Evolutionary conservation across 192 early-diverging fungal genomes (phyloP).

Genomic region (Coemansia sp.): DNA sequence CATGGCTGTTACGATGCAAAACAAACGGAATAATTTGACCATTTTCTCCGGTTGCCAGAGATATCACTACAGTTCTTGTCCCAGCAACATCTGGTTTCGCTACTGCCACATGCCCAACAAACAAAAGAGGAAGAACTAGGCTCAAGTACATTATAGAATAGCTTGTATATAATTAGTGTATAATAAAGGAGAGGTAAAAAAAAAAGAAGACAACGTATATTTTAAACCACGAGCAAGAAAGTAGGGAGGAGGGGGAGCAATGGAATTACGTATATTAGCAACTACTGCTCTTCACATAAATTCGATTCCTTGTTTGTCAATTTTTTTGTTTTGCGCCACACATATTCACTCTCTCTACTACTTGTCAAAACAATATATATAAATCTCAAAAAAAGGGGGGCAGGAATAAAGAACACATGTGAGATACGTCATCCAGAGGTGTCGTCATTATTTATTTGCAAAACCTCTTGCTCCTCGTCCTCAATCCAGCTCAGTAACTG

Average conservation of each 20-base stretch:
- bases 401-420: background rate
- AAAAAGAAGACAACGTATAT: background rate
- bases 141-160: background rate
- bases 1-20: conserved; percentile 25
- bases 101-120: background rate
- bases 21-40: conserved; percentile 41
- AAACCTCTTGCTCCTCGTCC: conserved; percentile 47
- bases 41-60: conserved; percentile 27
- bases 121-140: background rate
- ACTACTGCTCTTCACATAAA: too few species aligned
- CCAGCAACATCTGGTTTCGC: conserved; percentile 35
- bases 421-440: background rate
- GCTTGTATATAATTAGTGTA: background rate
- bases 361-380: background rate
- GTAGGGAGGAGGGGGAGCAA: background rate
- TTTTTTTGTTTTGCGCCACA: background rate
- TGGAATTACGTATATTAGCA: conserved; percentile 9
- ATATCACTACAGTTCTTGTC: conserved; percentile 44
- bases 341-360: background rate
- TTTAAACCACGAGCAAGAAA: background rate
- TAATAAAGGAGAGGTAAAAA: background rate
- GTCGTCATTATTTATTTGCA: conserved; percentile 18
- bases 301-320: too few species aligned
- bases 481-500: conserved; percentile 46
- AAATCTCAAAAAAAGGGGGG: background rate